Evolutionary conservation across 371 early-diverging fungal species (phyloP).

Genomic region (Mucor sp.): DNA sequence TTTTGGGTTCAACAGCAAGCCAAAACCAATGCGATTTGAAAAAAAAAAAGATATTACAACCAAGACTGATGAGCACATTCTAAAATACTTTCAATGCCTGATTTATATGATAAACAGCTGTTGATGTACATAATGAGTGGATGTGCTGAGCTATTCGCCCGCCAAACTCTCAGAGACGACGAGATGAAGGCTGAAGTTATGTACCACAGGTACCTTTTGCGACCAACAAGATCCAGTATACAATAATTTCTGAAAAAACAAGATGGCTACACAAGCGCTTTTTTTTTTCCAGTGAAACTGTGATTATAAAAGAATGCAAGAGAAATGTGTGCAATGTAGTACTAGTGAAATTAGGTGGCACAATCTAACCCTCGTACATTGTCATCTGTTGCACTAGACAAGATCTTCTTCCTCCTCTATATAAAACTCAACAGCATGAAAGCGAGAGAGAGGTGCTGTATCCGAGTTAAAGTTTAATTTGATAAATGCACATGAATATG

Average conservation of each 20-base stretch:
- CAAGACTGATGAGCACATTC: no score
- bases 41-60: no score
- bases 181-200: not conserved
- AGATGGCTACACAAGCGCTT: not conserved
- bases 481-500: conserved; percentile 1
- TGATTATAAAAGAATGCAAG: not conserved
- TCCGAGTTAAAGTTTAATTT: not conserved
- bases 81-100: no score
- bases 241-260: not conserved
- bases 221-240: no score
- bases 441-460: not conserved
- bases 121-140: no score
- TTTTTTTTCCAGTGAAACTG: not conserved
- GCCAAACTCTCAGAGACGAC: no score
- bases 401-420: conserved; percentile 2
- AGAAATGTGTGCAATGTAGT: not conserved
- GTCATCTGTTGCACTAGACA: not conserved
- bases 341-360: not conserved
- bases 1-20: no score
- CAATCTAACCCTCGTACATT: not conserved
- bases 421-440: not conserved
- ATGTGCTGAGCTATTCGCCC: no score
- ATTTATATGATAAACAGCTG: no score
- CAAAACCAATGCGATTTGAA: no score
- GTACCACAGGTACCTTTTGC: no score